These are phyloP conservation scores for Sarocladium strictum DNA, from an alignment of 2,329 filamentous ascomycete genomes.

Conservation along the genomic window DNA sequence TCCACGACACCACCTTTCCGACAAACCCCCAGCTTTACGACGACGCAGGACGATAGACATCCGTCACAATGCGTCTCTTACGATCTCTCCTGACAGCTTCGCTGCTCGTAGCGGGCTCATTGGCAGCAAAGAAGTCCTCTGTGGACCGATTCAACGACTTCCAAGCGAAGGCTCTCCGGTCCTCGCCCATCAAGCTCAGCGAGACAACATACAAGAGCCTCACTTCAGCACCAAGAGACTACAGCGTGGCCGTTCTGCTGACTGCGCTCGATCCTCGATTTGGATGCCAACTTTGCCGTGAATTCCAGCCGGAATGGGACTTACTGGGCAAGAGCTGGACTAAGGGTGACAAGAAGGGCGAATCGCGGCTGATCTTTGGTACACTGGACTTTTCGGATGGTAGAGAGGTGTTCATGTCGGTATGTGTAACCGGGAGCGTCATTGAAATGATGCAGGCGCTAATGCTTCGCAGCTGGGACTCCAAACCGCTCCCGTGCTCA, in stretches of 20 bases:
- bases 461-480: conserved; percentile 64
- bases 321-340: conserved; percentile 80
- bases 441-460: background rate
- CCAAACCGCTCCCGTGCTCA: conserved; percentile 86
- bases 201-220: conserved; percentile 71
- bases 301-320: conserved; percentile 94
- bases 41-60: conserved; percentile 7
- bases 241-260: conserved; percentile 73
- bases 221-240: conserved; percentile 74
- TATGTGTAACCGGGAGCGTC: conserved; percentile 33
- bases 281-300: conserved; percentile 78
- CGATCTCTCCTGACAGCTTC: conserved; percentile 56
- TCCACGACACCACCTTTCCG: conserved; percentile 3
- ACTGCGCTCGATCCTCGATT: conserved; percentile 81
- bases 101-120: conserved; percentile 52
- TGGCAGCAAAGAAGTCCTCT: conserved; percentile 59
- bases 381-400: conserved; percentile 87
- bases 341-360: conserved; percentile 70
- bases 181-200: conserved; percentile 68
- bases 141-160: conserved; percentile 65
- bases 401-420: conserved; percentile 78
- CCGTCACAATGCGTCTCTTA: conserved; percentile 61
- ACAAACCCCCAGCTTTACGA: conserved; percentile 11
- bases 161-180: conserved; percentile 59
- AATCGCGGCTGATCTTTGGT: conserved; percentile 70